Evolutionary conservation across 768 basidiomycete genomes (phyloP).

Genomic region (Boletus barrowsii): DNA sequence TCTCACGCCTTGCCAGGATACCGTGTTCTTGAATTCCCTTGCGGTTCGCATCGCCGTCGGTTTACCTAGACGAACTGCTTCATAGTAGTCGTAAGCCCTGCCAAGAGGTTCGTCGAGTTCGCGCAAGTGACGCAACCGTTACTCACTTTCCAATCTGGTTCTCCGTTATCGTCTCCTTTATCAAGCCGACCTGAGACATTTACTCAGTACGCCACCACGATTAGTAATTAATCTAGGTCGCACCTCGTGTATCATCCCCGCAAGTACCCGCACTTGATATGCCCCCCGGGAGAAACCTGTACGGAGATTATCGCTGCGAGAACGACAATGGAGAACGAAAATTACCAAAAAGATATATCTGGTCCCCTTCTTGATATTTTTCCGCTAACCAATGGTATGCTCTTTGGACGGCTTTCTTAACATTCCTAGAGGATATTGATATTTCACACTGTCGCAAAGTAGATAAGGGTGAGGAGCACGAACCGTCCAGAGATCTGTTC

Average conservation of each 20-base stretch:
- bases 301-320: background rate
- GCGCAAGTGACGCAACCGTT: background rate
- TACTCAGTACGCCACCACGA: too few relatives aligned
- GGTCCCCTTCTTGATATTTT: slow-evolving; percentile 1
- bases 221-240: too few relatives aligned
- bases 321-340: background rate
- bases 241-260: slow-evolving; percentile 38
- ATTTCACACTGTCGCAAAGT: background rate
- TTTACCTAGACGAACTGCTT: background rate
- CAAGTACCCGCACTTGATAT: slow-evolving; percentile 38
- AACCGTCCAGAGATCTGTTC: slow-evolving; percentile 4
- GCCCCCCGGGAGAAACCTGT: slow-evolving; percentile 43
- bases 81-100: slow-evolving; percentile 6
- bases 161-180: slow-evolving; percentile 13
- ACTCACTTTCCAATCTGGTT: slow-evolving; percentile 9
- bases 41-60: slow-evolving; percentile 5
- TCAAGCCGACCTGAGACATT: slow-evolving; percentile 5
- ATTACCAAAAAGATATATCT: slow-evolving; percentile 39
- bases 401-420: background rate
- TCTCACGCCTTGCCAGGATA: slow-evolving; percentile 13
- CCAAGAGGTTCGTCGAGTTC: background rate
- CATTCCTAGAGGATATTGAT: background rate
- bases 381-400: slow-evolving; percentile 7
- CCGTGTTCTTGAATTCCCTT: slow-evolving; percentile 39
- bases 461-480: background rate